Base-by-base conservation (phyloP, 352 stramenopile species). In the Pythium brassicae region DNA sequence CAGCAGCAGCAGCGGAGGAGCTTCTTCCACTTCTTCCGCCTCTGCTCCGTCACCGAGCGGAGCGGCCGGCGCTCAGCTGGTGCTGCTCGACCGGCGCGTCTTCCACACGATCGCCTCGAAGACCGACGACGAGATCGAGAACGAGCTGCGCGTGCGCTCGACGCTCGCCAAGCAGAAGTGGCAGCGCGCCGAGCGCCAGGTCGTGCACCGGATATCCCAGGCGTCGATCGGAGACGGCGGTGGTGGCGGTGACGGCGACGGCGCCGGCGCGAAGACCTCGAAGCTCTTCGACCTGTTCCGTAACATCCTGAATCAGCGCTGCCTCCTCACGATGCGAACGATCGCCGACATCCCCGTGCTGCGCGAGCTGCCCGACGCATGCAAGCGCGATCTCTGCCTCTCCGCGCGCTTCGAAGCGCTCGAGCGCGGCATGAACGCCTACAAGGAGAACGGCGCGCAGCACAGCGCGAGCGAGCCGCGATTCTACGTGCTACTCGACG, bases 231-330 rank as follows among this genome's bases (percentile, higher is more conserved):
- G 42, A n/a, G n/a, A n/a, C n/a, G n/a, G n/a, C n/a, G n/a, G n/a
- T n/a, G n/a, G n/a, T n/a, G n/a, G n/a, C n/a, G n/a, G n/a, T n/a
- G n/a, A n/a, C 7, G 20, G 39, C 20, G 55, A 20, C 2, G 22
- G 48, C 12, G 47, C 26, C 8, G 20, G 20, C 10, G 69, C 50
- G 10, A 80, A 76, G 35, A 65, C 60, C 5, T 71, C 73, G 14
- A 86, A 78, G 44, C 65, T 88, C 19, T 83, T 86, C 22, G 62
- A 86, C 17, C 61, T 88, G 9, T 85, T 86, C 59, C 72, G 78
- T 44, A 88, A 86, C 50, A 79, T 88, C 12, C 45, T 88, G 4
- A 86, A 88, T 46, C 78, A 88, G 55, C 73, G 78, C 5, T 83
- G 69, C 52, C 74, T 76, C 50, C 50, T 86, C 14, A 88, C 74